These are phyloP conservation scores for Myrica gale DNA, from an alignment of 306 rosid species.

Conservation along the genomic window DNA sequence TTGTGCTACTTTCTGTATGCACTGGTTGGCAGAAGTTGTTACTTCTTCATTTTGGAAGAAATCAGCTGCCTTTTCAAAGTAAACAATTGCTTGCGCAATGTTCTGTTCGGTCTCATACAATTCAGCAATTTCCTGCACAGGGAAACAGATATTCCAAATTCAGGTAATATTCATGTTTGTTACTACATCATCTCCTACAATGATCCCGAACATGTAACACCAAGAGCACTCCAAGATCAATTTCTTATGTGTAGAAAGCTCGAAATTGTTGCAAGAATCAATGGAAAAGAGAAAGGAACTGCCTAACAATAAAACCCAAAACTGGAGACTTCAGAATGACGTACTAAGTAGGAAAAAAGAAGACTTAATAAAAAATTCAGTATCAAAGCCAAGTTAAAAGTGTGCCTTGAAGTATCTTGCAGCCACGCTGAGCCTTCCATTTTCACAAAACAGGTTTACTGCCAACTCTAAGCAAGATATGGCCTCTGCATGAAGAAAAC, in stretches of 20 bases:
- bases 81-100: constrained; percentile 70
- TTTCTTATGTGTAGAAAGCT: constrained; percentile 11
- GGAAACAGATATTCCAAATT: constrained; percentile 18
- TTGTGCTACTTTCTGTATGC: constrained; percentile 98
- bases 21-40: constrained; percentile 78
- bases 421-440: constrained; percentile 98
- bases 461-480: constrained; percentile 39
- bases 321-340: background rate
- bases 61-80: constrained; percentile 84
- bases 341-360: background rate
- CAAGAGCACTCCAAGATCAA: constrained; percentile 3
- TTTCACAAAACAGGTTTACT: constrained; percentile 78
- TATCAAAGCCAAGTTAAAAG: too few relatives aligned
- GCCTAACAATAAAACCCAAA: background rate
- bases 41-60: constrained; percentile 89
- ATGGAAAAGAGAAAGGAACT: background rate
- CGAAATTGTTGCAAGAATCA: background rate
- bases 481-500: background rate
- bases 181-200: constrained; percentile 1
- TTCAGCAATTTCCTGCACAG: constrained; percentile 86
- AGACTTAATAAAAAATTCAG: too few relatives aligned
- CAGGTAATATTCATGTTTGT: constrained; percentile 19
- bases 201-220: background rate
- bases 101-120: constrained; percentile 81
- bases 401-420: constrained; percentile 86